Base-by-base conservation (phyloP, 1,284 basidiomycete genomes). In the Cystobasidium sp. region DNA sequence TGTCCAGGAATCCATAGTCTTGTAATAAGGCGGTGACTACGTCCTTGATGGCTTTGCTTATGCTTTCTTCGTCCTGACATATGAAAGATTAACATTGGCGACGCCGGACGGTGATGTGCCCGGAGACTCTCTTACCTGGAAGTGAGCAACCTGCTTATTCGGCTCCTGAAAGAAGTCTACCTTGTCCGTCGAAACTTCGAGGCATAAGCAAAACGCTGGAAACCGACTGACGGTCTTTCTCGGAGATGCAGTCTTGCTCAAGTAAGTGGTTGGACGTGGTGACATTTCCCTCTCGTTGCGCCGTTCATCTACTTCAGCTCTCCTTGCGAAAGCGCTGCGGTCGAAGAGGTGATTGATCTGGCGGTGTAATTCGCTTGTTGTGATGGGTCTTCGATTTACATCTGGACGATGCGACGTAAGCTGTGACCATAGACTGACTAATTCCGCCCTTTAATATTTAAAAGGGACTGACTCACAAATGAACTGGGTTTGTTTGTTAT, bases 81-180 rank as follows among this genome's bases (percentile, higher is more conserved):
- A n/a, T 24, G 22, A 59, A 16, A 53, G 37, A 16, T 14, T 3
- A 7, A 4, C 9, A 10, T 61, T 24, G 20, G 16, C 12, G 12
- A 0, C 6, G 8, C 47, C 51, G 3, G 18, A 37, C n/a, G 46
- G 9, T 18, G 55, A 49, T 84, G 4, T 12, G 9, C 18, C 20
- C 31, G 44, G 8, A 12, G n/a, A 22, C 39, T 2, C 7, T 22
- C 84, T 76, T 79, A 92, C 93, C 82, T 87, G 85, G 71, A 94
- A 85, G 65, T 89, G 87, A 41, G 94, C 84, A 6, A 84, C 80
- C 7, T 85, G 83, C 83, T 94, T 96, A 12, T 87, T 84, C 16
- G 93, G 92, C 76, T 92, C 91, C 31, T 93, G 80, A 74, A 87
- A 88, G 74, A 91, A 90, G 79, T 95, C 92, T 12, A 95, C 84